A percentile compares a stretch with the other conserved stretches of the same genome.
phyloP scores from a whole-genome alignment of 169 alveolate species.

The Plasmodium reichenowi region DNA sequence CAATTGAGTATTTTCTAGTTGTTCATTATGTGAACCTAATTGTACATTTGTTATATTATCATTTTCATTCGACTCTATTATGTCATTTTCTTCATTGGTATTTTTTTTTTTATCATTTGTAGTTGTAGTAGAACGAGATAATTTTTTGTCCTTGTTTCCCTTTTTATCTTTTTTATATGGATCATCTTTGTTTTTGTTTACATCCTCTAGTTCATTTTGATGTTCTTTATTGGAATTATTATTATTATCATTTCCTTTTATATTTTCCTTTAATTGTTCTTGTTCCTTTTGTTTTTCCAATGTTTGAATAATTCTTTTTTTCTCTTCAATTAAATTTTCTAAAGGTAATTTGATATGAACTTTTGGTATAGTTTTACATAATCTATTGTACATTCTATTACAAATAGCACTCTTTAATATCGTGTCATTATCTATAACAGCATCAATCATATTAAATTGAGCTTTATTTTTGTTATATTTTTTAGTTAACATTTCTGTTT shows the following conservation, averaged over 20 bases:
- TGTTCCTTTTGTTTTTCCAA: conserved; percentile 32
- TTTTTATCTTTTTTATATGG: neutral
- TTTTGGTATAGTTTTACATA: conserved; percentile 69
- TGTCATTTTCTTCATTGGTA: neutral
- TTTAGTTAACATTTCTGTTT: conserved; percentile 13
- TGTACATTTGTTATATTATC: neutral
- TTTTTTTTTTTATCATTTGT: neutral
- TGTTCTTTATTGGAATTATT: conserved; percentile 3
- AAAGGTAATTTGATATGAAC: conserved; percentile 67
- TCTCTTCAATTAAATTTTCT: conserved; percentile 55
- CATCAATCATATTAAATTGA: conserved; percentile 35
- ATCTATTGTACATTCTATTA: conserved; percentile 51
- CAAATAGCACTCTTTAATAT: conserved; percentile 57
- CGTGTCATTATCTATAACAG: conserved; percentile 58
- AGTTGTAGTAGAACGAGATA: too few relatives aligned
- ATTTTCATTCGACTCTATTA: neutral
- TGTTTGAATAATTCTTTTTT: conserved; percentile 59
- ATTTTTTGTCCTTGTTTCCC: neutral
- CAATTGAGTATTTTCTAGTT: neutral
- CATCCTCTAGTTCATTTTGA: neutral
- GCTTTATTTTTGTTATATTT: conserved; percentile 12
- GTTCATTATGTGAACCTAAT: neutral
- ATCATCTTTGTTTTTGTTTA: neutral
- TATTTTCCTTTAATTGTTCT: conserved; percentile 17
- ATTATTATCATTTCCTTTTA: neutral